Conservation (phyloP, 257 asterid species). For the Penstemon davidsonii region DNA sequence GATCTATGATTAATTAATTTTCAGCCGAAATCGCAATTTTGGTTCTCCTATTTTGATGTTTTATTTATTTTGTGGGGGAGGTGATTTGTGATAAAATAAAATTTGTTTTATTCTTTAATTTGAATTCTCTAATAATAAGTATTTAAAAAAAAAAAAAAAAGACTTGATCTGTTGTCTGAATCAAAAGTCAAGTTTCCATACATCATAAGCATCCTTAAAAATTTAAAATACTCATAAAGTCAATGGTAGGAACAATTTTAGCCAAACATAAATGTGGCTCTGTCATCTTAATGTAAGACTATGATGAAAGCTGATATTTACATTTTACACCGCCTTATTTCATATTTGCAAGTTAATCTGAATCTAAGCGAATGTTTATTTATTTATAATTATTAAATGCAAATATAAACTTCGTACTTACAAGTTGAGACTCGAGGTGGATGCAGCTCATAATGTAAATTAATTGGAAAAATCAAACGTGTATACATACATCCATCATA, state of each 20-base stretch:
- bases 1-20: too few relatives aligned
- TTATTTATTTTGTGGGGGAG: too few relatives aligned
- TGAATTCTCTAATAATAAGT: neutral
- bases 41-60: too few relatives aligned
- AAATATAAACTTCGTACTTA: too few relatives aligned
- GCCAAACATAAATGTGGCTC: neutral
- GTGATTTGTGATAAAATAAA: too few relatives aligned
- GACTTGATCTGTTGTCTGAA: neutral
- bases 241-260: constrained; percentile 17
- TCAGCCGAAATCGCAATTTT: too few relatives aligned
- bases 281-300: constrained; percentile 7
- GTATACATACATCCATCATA: too few relatives aligned
- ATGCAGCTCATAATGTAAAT: too few relatives aligned
- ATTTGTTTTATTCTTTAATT: too few relatives aligned
- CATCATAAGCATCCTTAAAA: constrained; percentile 20
- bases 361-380: neutral
- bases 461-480: too few relatives aligned
- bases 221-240: constrained; percentile 6
- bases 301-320: constrained; percentile 13
- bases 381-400: neutral
- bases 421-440: too few relatives aligned
- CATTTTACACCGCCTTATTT: neutral
- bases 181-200: constrained; percentile 27
- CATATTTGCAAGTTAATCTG: constrained; percentile 12
- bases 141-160: neutral